Base-by-base conservation (phyloP, 2,329 filamentous ascomycete genomes). In the Rhynchosporium secalis region DNA sequence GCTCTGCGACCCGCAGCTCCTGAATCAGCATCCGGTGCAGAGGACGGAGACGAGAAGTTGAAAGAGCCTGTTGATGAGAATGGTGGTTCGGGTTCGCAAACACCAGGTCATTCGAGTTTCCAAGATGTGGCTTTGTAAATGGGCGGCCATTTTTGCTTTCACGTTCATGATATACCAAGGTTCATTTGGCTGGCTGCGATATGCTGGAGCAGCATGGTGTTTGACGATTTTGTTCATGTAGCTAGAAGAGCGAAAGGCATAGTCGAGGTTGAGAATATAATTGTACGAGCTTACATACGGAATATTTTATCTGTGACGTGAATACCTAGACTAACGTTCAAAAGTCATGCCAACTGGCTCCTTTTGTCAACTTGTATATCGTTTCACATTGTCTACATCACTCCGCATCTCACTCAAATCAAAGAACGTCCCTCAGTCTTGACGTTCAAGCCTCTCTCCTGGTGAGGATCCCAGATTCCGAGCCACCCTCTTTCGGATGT, bases 111-210 rank as follows among this genome's bases (percentile, higher is more conserved):
- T 66, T 81, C 82, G 0, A 79, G 83, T n/a, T 87, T 88, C 73
- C 84, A 87, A 69, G 83, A 88, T 68, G 84, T 88, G 52, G 83
- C 82, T 64, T 75, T 88, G 69, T 87, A 77, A 67, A 62, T 29
- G 52, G 46, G 4, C 47, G 4, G 40, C 43, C 10, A 36, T n/a
- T 26, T 12, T 56, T 63, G 59, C 62, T 49, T 51, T 40, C 33
- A 43, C 33, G 26, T 41, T 49, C 63, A 62, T 58, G 57, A 64
- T 67, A 68, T 69, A 68, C 67, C 63, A 58, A 60, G 55, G 55
- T 58, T 63, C 41, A 55, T 56, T 60, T 56, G 51, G 63, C 52
- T 64, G 33, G 60, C 40, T 63, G 51, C 29, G 20, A 36, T 56
- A 33, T 47, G 31, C 58, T 57, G 58, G 40, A 49, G 54, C 49